These are phyloP conservation scores for Leccinum truebloodii DNA, from an alignment of 768 basidiomycete genomes.

Conservation along the genomic window DNA sequence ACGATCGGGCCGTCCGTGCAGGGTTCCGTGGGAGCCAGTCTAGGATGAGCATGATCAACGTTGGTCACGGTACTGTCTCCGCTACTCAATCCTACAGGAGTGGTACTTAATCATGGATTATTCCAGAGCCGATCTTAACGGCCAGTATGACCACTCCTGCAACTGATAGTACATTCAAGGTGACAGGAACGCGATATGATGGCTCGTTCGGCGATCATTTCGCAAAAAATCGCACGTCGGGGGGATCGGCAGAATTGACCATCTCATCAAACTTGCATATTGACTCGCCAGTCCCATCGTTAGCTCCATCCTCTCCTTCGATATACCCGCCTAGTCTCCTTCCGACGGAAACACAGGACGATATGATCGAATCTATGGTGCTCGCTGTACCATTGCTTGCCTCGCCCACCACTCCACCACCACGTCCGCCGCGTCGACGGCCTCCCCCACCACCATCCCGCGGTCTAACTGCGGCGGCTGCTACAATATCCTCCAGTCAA, in stretches of 20 bases:
- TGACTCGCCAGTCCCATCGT: slow-evolving; percentile 23
- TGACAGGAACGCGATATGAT: neutral
- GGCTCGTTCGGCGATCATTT: slow-evolving; percentile 3
- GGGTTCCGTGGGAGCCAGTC: slow-evolving; percentile 41
- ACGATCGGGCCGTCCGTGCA: slow-evolving; percentile 10
- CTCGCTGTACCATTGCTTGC: neutral
- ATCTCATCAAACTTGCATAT: slow-evolving; percentile 24
- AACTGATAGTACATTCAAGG: neutral
- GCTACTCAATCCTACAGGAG: slow-evolving; percentile 4
- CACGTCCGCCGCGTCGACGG: slow-evolving; percentile 14
- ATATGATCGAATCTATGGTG: slow-evolving; percentile 20
- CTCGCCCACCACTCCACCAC: slow-evolving; percentile 10
- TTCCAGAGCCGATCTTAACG: neutral
- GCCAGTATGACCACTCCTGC: neutral
- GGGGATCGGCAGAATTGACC: slow-evolving; percentile 16
- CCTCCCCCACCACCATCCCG: slow-evolving; percentile 21
- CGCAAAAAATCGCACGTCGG: slow-evolving; percentile 14
- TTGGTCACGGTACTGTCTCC: slow-evolving; percentile 7
- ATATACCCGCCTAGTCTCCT: slow-evolving; percentile 50
- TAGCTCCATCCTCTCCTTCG: slow-evolving; percentile 49
- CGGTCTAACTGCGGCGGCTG: neutral
- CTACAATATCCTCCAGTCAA: neutral
- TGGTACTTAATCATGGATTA: neutral
- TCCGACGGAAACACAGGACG: slow-evolving; percentile 22
- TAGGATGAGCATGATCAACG: slow-evolving; percentile 17